phyloP scores from a whole-genome alignment of 2,329 filamentous ascomycete species.

The Microdochium trichocladiopsis region DNA sequence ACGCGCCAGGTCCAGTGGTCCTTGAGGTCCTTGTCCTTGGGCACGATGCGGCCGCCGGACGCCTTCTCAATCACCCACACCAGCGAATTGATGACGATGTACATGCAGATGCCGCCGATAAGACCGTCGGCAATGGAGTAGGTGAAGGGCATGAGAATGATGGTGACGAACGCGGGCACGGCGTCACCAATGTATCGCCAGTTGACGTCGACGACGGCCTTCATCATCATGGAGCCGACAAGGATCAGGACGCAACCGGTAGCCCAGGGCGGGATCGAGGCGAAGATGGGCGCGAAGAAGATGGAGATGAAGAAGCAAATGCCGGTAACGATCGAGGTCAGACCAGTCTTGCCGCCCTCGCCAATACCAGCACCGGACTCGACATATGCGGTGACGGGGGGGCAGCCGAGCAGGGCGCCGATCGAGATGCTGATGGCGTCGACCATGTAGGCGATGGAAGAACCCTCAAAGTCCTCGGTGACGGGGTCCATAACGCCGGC shows the following conservation, averaged over 20 bases:
- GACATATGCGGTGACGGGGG: conserved; percentile 80
- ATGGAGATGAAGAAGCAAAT: conserved; percentile 81
- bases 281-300: conserved; percentile 87
- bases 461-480: conserved; percentile 84
- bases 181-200: conserved; percentile 82
- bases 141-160: conserved; percentile 82
- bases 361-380: conserved; percentile 88
- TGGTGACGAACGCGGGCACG: conserved; percentile 76
- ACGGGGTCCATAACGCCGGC: conserved; percentile 72
- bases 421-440: conserved; percentile 75
- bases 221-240: conserved; percentile 82
- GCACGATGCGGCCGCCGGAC: conserved; percentile 63
- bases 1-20: conserved; percentile 77
- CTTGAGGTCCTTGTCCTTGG: conserved; percentile 67
- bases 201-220: conserved; percentile 75
- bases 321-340: conserved; percentile 75
- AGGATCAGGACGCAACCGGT: conserved; percentile 84
- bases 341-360: conserved; percentile 76
- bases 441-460: conserved; percentile 74
- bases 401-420: conserved; percentile 68
- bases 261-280: conserved; percentile 82
- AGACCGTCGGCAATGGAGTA: conserved; percentile 85
- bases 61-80: conserved; percentile 63
- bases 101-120: conserved; percentile 72
- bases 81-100: conserved; percentile 66